These are phyloP conservation scores for Parathielavia appendiculata DNA, from an alignment of 495 filamentous ascomycete genomes.

Conservation along the genomic window DNA sequence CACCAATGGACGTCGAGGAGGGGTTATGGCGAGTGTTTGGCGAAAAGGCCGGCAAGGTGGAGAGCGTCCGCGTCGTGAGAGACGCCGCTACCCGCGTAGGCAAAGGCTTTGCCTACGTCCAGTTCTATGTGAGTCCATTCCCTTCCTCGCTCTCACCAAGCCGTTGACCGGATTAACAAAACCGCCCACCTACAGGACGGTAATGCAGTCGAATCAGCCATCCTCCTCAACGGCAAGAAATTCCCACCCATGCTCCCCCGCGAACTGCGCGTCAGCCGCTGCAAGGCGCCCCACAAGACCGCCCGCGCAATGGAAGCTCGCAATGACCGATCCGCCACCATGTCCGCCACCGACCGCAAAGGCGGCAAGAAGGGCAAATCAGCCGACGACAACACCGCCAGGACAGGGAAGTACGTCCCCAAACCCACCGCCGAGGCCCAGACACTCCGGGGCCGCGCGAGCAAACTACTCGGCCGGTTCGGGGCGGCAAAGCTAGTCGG, in stretches of 20 bases:
- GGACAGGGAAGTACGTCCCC: constrained; percentile 44
- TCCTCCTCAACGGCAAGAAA: constrained; percentile 81
- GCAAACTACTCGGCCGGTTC: constrained; percentile 75
- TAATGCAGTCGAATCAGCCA: constrained; percentile 81
- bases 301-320: constrained; percentile 40
- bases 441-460: constrained; percentile 72
- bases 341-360: constrained; percentile 9
- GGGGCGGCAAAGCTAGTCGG: constrained; percentile 57
- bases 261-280: constrained; percentile 77
- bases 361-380: constrained; percentile 24
- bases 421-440: constrained; percentile 62
- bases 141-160: neutral
- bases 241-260: constrained; percentile 90
- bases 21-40: constrained; percentile 87
- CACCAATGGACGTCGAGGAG: constrained; percentile 88
- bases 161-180: constrained; percentile 10
- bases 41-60: constrained; percentile 68
- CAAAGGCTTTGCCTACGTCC: constrained; percentile 97
- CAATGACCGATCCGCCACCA: constrained; percentile 1
- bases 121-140: constrained; percentile 60
- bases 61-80: constrained; percentile 89
- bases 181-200: constrained; percentile 50
- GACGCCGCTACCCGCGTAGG: constrained; percentile 86
- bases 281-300: constrained; percentile 71
- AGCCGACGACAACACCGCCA: neutral